Evolutionary conservation across 345 rosid genomes (phyloP), one percentile per base, ranked within the genome.

Genomic region (Populus euphratica): DNA sequence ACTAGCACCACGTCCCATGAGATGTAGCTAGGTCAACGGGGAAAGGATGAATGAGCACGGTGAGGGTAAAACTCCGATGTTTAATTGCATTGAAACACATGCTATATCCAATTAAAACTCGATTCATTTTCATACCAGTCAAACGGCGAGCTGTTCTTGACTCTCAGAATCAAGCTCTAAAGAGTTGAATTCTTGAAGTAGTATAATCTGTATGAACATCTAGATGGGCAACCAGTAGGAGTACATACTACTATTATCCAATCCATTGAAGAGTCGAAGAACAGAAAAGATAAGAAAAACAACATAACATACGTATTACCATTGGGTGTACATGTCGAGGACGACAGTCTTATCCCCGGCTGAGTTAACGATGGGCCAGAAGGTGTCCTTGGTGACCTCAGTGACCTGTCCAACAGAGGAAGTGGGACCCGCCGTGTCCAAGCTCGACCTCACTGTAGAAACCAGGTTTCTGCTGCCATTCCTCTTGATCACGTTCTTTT

Each of bases 311-410:
- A 41, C 25, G 6, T 10, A 43, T 43, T 82, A 94, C 98, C 98
- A 94, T 59, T 94, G 98, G 47, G 98, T 94, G 82, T 92, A 94
- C 98, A 92, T 94, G 78, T 94, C 98, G 67, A 94, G 90, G 79
- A 94, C 98, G 75, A 93, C 94, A 47, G 91, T 80, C 85, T 90
- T 94, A 17, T 90, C 95, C 29, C 89, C 87, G 80, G 97, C 95
- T 70, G 93, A 89, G 68, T 93, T 82, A 56, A 94, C 98, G 41
- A 94, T 86, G 36, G 98, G 97, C 98, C 98, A 94, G 80, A 94
- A 92, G 18, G 92, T 94, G 77, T 94, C 98, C 79, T 91, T 94
- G 43, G 72, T 81, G 36, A 89, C 98, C 86, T 91, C 98, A 68
- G 95, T 91, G 47, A 92, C 98, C 83, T 91, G 85, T 7, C 98